Evolutionary conservation across 106 monocot species (phyloP).

Genomic region (Allium fistulosum): DNA sequence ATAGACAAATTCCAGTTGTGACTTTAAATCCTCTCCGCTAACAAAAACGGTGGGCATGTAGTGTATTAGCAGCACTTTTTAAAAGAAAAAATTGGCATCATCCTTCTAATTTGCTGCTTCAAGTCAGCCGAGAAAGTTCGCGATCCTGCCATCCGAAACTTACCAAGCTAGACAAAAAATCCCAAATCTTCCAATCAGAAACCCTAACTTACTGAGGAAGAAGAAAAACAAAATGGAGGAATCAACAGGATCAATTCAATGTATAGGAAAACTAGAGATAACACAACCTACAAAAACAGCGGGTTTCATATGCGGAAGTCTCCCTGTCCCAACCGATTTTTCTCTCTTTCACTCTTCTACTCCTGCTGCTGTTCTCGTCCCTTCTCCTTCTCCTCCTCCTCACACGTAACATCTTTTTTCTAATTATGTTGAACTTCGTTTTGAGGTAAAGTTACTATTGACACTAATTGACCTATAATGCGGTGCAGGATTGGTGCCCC

Average conservation of each 20-base stretch:
- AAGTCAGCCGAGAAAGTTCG: no score
- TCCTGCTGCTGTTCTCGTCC: slow-evolving; percentile 26
- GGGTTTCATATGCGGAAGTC: slow-evolving; percentile 88
- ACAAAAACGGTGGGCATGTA: no score
- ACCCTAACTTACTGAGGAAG: slow-evolving; percentile 1
- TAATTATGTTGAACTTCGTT: background rate
- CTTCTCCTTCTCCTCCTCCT: slow-evolving; percentile 28
- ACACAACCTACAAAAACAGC: slow-evolving; percentile 39
- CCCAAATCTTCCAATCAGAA: background rate
- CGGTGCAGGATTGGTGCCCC: slow-evolving; percentile 59
- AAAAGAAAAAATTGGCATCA: no score
- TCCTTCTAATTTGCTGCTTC: no score
- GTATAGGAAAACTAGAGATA: slow-evolving; percentile 91
- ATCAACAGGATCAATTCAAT: slow-evolving; percentile 48
- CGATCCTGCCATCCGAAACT: no score
- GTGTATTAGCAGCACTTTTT: no score
- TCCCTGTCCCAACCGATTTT: slow-evolving; percentile 70
- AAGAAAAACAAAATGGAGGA: slow-evolving; percentile 42
- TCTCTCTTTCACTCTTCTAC: slow-evolving; percentile 32
- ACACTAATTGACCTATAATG: background rate
- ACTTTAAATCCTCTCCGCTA: no score
- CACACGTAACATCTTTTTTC: slow-evolving; percentile 30
- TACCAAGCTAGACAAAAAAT: no score
- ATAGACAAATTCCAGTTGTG: no score
- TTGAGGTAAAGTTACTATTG: background rate